Conservation (phyloP, 192 early-diverging fungal genomes). For the Cetraspora pellucida region DNA sequence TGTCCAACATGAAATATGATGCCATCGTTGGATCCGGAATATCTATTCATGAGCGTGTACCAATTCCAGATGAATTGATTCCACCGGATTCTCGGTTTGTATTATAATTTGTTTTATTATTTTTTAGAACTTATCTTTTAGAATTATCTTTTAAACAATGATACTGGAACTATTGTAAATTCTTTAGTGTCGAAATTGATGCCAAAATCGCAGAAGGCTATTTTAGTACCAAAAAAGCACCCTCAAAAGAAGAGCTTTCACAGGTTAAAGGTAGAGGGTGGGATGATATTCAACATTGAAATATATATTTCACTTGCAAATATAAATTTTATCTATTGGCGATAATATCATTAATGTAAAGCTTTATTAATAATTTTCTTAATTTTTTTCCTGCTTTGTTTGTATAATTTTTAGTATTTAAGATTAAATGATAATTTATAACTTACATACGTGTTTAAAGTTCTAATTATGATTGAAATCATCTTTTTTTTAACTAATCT, state of each 20-base stretch:
- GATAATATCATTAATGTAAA: no score
- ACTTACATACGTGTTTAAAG: no score
- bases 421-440: no score
- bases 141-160: slow-evolving; percentile 21
- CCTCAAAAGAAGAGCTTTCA: slow-evolving; percentile 60
- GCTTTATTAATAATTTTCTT: no score
- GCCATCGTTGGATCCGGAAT: slow-evolving; percentile 88
- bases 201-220: slow-evolving; percentile 97
- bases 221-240: slow-evolving; percentile 72
- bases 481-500: no score
- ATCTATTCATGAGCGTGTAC: slow-evolving; percentile 82
- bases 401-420: no score
- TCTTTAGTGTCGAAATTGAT: slow-evolving; percentile 84
- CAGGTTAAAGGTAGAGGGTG: slow-evolving; percentile 81
- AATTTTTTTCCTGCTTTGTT: no score
- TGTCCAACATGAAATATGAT: slow-evolving; percentile 80
- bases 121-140: background rate
- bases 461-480: no score
- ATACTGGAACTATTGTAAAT: background rate
- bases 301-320: background rate
- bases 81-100: slow-evolving; percentile 75
- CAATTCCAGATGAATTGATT: slow-evolving; percentile 87
- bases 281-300: slow-evolving; percentile 68
- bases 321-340: background rate
- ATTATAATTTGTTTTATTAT: background rate